These are phyloP conservation scores for Epichloe baconii DNA, from an alignment of 2,329 filamentous ascomycete genomes.

Conservation along the genomic window DNA sequence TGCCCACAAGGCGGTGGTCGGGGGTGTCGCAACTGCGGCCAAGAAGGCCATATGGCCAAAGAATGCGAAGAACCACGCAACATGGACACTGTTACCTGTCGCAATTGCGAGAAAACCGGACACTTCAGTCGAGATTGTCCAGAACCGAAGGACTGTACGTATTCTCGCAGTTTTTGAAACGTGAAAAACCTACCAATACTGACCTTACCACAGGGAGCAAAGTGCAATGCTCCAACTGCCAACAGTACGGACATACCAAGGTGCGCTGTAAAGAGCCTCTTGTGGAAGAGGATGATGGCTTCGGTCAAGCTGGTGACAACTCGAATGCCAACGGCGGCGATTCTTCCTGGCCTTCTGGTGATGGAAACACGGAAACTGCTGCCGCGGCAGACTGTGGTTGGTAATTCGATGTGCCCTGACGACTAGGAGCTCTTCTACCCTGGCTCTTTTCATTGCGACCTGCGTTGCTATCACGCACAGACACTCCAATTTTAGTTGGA, in stretches of 20 bases:
- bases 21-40: constrained; percentile 49
- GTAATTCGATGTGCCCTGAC: background rate
- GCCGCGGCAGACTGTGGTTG: background rate
- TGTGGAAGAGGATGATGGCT: constrained; percentile 8
- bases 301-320: constrained; percentile 5
- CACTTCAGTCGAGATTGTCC: constrained; percentile 52
- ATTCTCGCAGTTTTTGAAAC: background rate
- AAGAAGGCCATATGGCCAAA: constrained; percentile 43
- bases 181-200: background rate
- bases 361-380: background rate
- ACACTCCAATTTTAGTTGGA: background rate
- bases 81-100: constrained; percentile 40
- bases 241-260: constrained; percentile 26
- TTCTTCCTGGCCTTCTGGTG: constrained; percentile 2
- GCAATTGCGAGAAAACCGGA: constrained; percentile 45
- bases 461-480: background rate
- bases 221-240: constrained; percentile 25
- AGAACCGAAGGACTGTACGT: constrained; percentile 33
- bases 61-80: constrained; percentile 36
- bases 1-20: constrained; percentile 47
- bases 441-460: background rate
- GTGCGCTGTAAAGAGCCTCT: constrained; percentile 22
- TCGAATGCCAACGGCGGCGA: constrained; percentile 2
- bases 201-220: constrained; percentile 20
- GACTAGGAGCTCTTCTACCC: background rate